Evolutionary conservation across 1,139 yeast genomes (phyloP).

Genomic region (Kodamaea derodonti): DNA sequence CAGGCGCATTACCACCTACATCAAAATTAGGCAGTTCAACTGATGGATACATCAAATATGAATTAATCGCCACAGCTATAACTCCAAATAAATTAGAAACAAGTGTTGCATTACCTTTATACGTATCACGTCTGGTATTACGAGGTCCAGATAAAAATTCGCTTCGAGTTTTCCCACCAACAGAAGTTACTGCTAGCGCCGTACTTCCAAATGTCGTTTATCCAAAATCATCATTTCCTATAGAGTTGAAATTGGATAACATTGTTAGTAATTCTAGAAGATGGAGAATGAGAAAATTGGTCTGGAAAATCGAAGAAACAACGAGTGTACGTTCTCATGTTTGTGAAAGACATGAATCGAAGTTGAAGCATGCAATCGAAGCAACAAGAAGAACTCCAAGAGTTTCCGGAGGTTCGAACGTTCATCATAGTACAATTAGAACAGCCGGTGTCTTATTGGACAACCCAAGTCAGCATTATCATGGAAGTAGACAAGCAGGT

Average conservation of each 20-base stretch:
- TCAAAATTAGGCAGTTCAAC: constrained; percentile 51
- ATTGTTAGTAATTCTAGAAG: constrained; percentile 57
- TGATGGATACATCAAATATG: constrained; percentile 62
- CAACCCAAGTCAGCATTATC: constrained; percentile 10
- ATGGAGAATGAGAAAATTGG: constrained; percentile 89
- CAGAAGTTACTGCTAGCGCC: constrained; percentile 82
- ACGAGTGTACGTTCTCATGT: constrained; percentile 56
- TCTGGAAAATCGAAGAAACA: constrained; percentile 88
- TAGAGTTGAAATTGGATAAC: constrained; percentile 80
- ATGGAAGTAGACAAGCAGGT: constrained; percentile 3
- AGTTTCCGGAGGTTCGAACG: constrained; percentile 14
- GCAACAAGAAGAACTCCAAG: constrained; percentile 26
- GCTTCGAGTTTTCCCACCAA: constrained; percentile 90
- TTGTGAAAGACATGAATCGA: constrained; percentile 53
- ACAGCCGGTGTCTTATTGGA: constrained; percentile 22
- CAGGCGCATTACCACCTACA: constrained; percentile 89
- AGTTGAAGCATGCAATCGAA: constrained; percentile 46
- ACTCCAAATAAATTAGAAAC: constrained; percentile 21
- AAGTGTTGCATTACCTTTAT: constrained; percentile 60
- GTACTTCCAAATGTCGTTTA: constrained; percentile 83
- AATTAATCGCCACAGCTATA: constrained; percentile 57
- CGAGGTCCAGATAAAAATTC: constrained; percentile 86
- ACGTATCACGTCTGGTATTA: constrained; percentile 70
- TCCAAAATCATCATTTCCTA: constrained; percentile 81
- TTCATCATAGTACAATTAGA: constrained; percentile 41